Conservation (phyloP, 225 moss, liverwort and hornwort species). For the Asterella californica region DNA sequence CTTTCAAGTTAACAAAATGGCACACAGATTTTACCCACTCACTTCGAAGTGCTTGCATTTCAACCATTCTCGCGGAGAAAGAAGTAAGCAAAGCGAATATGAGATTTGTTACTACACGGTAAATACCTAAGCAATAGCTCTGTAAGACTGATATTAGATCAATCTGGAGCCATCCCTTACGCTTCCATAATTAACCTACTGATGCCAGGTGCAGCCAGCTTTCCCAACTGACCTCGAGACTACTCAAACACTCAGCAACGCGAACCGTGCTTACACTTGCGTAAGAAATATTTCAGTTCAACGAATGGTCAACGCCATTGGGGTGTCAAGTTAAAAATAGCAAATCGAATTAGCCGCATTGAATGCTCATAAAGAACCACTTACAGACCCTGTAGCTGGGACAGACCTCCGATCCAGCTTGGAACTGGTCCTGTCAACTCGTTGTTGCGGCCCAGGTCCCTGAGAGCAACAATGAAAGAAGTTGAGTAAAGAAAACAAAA, state of each 20-base stretch:
- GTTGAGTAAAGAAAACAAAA: too few relatives aligned
- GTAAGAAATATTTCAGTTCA: not conserved
- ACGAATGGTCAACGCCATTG: not conserved
- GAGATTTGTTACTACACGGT: too few relatives aligned
- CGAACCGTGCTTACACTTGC: not conserved
- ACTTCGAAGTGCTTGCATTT: too few relatives aligned
- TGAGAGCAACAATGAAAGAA: conserved; percentile 13
- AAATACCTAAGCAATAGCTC: too few relatives aligned
- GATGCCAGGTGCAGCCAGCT: too few relatives aligned
- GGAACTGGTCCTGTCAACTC: conserved; percentile 20
- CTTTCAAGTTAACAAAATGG: too few relatives aligned
- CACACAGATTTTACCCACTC: too few relatives aligned
- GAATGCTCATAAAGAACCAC: not conserved
- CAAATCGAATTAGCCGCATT: not conserved
- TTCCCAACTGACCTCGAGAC: not conserved
- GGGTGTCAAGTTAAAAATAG: not conserved
- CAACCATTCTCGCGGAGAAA: too few relatives aligned
- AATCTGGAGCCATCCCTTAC: too few relatives aligned
- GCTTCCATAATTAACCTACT: too few relatives aligned
- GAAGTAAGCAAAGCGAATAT: too few relatives aligned
- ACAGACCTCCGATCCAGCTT: conserved; percentile 25
- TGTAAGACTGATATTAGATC: too few relatives aligned
- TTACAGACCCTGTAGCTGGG: conserved; percentile 7
- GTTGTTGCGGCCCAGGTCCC: not conserved
- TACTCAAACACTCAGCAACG: not conserved